A percentile compares a stretch with the other conserved stretches of the same genome.
Conservation (phyloP, 169 alveolate genomes). For the Perkinsus olseni region DNA sequence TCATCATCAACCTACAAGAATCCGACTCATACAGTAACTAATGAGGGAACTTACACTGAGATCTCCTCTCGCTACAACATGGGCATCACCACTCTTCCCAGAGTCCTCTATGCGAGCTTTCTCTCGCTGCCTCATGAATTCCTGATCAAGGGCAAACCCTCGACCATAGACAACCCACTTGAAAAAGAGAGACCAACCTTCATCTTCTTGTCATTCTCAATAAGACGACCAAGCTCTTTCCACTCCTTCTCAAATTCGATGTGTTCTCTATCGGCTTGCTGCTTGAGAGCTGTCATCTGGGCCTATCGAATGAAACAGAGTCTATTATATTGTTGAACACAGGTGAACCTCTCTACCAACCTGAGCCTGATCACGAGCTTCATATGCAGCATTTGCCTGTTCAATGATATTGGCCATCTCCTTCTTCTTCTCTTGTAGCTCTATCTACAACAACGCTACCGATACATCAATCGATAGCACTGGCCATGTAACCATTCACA, state of each 20-base stretch:
- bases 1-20: slow-evolving; percentile 33
- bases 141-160: too few species aligned
- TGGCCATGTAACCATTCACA: neutral
- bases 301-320: neutral
- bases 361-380: slow-evolving; percentile 71
- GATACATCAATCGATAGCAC: neutral
- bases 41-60: neutral
- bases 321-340: neutral
- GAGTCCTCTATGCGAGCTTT: slow-evolving; percentile 31
- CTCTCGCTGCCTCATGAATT: slow-evolving; percentile 48
- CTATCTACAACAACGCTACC: slow-evolving; percentile 31
- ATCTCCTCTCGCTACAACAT: neutral
- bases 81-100: neutral
- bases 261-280: slow-evolving; percentile 38
- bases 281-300: slow-evolving; percentile 33
- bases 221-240: slow-evolving; percentile 53
- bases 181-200: neutral
- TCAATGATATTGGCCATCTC: slow-evolving; percentile 70
- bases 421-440: slow-evolving; percentile 60
- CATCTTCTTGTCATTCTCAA: slow-evolving; percentile 52
- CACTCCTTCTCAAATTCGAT: slow-evolving; percentile 53
- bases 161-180: neutral
- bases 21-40: slow-evolving; percentile 18
- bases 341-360: slow-evolving; percentile 39
- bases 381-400: slow-evolving; percentile 69